phyloP scores from a whole-genome alignment of 805 yeast species.

The Barnettozyma californica region DNA sequence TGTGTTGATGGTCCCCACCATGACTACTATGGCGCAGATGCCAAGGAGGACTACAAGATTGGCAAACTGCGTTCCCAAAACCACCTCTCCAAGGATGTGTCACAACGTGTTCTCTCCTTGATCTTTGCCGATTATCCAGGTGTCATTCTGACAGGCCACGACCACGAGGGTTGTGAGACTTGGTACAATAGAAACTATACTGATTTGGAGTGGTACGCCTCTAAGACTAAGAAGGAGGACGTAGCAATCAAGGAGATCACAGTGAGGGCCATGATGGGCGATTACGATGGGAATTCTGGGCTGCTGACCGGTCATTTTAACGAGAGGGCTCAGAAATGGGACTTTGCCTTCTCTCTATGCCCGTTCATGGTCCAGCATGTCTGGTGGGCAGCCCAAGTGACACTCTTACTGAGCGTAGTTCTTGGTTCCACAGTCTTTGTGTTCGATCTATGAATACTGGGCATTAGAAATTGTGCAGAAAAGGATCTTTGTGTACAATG shows the following conservation, averaged over 20 bases:
- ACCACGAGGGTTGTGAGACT: slow-evolving; percentile 88
- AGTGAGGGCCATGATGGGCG: slow-evolving; percentile 95
- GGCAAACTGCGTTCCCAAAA: slow-evolving; percentile 79
- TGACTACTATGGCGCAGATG: slow-evolving; percentile 50
- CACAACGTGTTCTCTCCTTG: slow-evolving; percentile 65
- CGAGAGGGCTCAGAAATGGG: slow-evolving; percentile 42
- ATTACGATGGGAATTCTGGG: slow-evolving; percentile 86
- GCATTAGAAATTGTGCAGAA: no score
- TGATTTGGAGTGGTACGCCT: slow-evolving; percentile 53
- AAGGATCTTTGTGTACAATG: no score
- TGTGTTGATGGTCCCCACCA: slow-evolving; percentile 85
- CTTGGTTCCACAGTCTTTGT: slow-evolving; percentile 29
- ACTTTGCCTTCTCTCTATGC: slow-evolving; percentile 67
- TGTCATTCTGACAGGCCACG: slow-evolving; percentile 87
- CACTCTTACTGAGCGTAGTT: slow-evolving; percentile 37
- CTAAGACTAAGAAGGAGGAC: slow-evolving; percentile 32
- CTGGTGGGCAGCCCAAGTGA: slow-evolving; percentile 88
- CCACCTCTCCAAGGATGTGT: slow-evolving; percentile 62
- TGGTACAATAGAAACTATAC: slow-evolving; percentile 45
- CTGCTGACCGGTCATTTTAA: slow-evolving; percentile 70
- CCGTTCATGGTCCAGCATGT: slow-evolving; percentile 83
- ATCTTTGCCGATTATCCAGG: slow-evolving; percentile 71
- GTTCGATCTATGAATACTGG: slow-evolving; percentile 10
- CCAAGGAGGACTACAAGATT: slow-evolving; percentile 59
- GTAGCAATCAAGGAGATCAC: slow-evolving; percentile 67